Evolutionary conservation across 768 basidiomycete genomes (phyloP).

Genomic region (Leccinum uliginosum): DNA sequence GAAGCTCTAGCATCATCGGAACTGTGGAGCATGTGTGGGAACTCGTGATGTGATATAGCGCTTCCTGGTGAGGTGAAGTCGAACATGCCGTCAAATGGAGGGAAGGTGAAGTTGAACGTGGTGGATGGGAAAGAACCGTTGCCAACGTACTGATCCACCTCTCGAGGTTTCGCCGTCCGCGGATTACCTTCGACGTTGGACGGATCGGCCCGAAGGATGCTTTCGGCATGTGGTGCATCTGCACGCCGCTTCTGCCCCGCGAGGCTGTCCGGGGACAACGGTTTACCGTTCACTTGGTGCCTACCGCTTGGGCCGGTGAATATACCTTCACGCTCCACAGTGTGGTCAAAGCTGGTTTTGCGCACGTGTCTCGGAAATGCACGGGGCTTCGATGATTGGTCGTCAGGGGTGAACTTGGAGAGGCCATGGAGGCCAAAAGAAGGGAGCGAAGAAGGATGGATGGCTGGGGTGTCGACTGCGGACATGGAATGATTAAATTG

Average conservation of each 20-base stretch:
- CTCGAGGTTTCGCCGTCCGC: slow-evolving; percentile 26
- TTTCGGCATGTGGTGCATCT: slow-evolving; percentile 76
- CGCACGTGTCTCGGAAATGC: slow-evolving; percentile 81
- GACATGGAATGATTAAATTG: slow-evolving; percentile 39
- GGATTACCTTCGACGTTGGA: slow-evolving; percentile 45
- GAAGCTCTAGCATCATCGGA: slow-evolving; percentile 26
- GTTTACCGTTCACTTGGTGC: slow-evolving; percentile 79
- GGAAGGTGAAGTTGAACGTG: slow-evolving; percentile 70
- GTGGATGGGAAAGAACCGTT: slow-evolving; percentile 59
- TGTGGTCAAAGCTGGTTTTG: slow-evolving; percentile 95
- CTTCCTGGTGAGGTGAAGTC: slow-evolving; percentile 39
- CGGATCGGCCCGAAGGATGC: slow-evolving; percentile 75
- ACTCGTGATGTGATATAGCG: slow-evolving; percentile 34
- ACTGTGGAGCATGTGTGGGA: slow-evolving; percentile 31
- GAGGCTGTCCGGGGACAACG: slow-evolving; percentile 58
- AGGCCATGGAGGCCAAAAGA: slow-evolving; percentile 63
- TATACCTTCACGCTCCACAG: slow-evolving; percentile 66
- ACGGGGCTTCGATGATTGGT: slow-evolving; percentile 38
- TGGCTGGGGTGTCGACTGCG: slow-evolving; percentile 42
- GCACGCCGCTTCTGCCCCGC: slow-evolving; percentile 77
- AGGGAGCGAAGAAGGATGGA: slow-evolving; percentile 72
- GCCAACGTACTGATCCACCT: slow-evolving; percentile 38
- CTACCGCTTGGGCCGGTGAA: slow-evolving; percentile 57
- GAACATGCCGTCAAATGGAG: slow-evolving; percentile 62
- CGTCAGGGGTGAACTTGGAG: slow-evolving; percentile 32